Percentiles rank a stretch among this genome's conserved stretches.
These are phyloP conservation scores for Mycena rebaudengoi DNA, from an alignment of 768 basidiomycete species.

Conservation along the genomic window DNA sequence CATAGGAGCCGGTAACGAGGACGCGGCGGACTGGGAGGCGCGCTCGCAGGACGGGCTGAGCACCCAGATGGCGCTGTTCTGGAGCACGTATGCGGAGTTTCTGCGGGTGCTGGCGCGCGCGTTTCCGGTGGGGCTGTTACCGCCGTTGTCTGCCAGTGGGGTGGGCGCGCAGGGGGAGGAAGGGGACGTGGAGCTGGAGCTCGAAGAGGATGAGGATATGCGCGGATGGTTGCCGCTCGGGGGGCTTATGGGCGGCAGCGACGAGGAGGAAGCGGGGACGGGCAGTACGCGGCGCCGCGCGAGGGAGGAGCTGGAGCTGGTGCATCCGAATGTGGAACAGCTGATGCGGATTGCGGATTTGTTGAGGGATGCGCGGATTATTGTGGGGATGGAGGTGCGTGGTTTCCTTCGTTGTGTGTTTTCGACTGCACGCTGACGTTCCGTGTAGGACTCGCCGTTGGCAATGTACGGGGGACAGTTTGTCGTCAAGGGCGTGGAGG, in stretches of 20 bases:
- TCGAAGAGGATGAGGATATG: constrained; percentile 94
- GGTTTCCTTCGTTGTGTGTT: constrained; percentile 26
- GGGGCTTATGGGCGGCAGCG: constrained; percentile 20
- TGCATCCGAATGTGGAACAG: constrained; percentile 94
- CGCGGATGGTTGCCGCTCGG: constrained; percentile 86
- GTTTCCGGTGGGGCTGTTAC: constrained; percentile 75
- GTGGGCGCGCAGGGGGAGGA: constrained; percentile 42
- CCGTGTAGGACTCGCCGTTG: constrained; percentile 51
- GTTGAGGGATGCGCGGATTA: constrained; percentile 69
- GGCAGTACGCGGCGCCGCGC: constrained; percentile 29
- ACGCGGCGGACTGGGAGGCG: constrained; percentile 35
- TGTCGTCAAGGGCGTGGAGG: constrained; percentile 41
- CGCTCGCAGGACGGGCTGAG: constrained; percentile 43
- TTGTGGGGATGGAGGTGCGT: constrained; percentile 70
- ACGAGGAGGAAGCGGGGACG: constrained; percentile 24
- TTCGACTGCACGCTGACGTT: background rate
- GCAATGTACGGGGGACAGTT: constrained; percentile 43
- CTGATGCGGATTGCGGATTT: constrained; percentile 93
- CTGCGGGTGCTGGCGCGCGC: constrained; percentile 62
- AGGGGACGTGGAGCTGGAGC: constrained; percentile 62
- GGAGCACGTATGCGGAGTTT: constrained; percentile 76
- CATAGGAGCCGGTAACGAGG: constrained; percentile 21
- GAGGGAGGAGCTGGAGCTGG: constrained; percentile 41
- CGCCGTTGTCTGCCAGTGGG: constrained; percentile 59
- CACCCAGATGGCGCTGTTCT: constrained; percentile 62